Percentiles rank a stretch among this genome's conserved stretches.
Conservation (phyloP, 768 basidiomycete species). For the Xerocomellus chrysenteron region DNA sequence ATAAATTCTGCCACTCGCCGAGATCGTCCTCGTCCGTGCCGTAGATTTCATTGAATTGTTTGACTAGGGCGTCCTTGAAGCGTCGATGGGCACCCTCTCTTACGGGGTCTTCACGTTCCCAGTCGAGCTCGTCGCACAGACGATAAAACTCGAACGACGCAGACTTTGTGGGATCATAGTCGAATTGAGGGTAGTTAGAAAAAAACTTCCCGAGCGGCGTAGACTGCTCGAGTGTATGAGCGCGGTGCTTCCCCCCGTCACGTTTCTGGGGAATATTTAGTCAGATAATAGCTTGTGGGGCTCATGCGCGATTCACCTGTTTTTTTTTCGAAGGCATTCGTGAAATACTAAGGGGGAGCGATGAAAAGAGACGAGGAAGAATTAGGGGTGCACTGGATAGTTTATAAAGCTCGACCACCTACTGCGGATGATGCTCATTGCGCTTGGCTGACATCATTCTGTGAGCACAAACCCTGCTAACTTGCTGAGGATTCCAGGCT, state of each 20-base stretch:
- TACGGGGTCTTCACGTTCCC: background rate
- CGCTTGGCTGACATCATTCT: slow-evolving; percentile 3
- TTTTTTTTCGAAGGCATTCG: background rate
- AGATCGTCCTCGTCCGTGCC: slow-evolving; percentile 7
- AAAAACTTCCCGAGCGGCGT: slow-evolving; percentile 6
- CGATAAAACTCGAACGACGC: slow-evolving; percentile 19
- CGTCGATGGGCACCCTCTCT: background rate
- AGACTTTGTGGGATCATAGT: slow-evolving; percentile 6
- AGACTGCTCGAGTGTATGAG: fast-evolving
- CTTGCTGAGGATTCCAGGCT: background rate
- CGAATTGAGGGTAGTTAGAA: background rate
- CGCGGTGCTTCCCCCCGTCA: background rate
- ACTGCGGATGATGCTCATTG: background rate
- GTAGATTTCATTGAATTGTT: slow-evolving; percentile 16
- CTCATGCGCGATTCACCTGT: background rate
- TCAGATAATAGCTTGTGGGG: background rate
- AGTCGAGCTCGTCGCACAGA: slow-evolving; percentile 10
- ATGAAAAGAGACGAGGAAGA: background rate
- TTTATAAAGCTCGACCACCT: background rate
- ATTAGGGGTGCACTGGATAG: background rate
- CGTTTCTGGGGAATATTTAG: background rate
- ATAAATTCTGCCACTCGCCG: slow-evolving; percentile 10
- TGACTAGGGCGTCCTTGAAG: slow-evolving; percentile 14
- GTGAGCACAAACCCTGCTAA: background rate
- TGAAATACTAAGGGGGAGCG: background rate